Evolutionary conservation across 176 grass and related monocot species (phyloP).

Genomic region (Pharus latifolius): DNA sequence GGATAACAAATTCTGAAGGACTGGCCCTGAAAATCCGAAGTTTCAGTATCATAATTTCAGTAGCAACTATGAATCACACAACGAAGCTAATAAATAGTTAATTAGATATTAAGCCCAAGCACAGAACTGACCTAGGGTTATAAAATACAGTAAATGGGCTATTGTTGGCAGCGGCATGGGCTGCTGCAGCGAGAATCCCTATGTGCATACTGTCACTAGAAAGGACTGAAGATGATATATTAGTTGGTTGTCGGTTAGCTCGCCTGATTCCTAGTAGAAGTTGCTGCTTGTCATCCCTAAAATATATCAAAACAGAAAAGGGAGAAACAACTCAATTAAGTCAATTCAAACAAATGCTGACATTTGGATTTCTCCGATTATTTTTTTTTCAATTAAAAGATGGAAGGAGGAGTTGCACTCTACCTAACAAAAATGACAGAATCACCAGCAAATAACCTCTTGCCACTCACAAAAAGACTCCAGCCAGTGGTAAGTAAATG

Average conservation of each 20-base stretch:
- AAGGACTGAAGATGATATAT: slow-evolving; percentile 78
- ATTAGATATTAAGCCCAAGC: background rate
- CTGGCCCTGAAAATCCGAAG: slow-evolving; percentile 52
- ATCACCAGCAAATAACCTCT: slow-evolving; percentile 61
- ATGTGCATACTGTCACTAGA: slow-evolving; percentile 98
- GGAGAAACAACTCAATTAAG: background rate
- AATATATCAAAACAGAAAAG: background rate
- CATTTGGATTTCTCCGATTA: background rate
- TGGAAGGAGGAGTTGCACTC: background rate
- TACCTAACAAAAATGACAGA: slow-evolving; percentile 71
- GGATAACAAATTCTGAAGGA: slow-evolving; percentile 83
- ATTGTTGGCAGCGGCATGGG: slow-evolving; percentile 68
- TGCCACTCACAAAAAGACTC: slow-evolving; percentile 72
- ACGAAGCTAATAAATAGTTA: background rate
- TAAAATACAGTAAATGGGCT: slow-evolving; percentile 93
- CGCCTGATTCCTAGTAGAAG: slow-evolving; percentile 73
- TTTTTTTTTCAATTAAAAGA: background rate
- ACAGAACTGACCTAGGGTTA: slow-evolving; percentile 63
- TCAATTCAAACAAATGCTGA: background rate
- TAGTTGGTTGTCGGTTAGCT: slow-evolving; percentile 58
- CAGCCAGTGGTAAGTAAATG: slow-evolving; percentile 72
- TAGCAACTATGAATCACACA: background rate
- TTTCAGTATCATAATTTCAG: slow-evolving; percentile 20
- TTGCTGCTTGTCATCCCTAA: slow-evolving; percentile 73
- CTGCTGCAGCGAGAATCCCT: slow-evolving; percentile 83